Evolutionary conservation across 176 grass and related monocot genomes (phyloP).

Genomic region (Hyparrhenia diplandra): DNA sequence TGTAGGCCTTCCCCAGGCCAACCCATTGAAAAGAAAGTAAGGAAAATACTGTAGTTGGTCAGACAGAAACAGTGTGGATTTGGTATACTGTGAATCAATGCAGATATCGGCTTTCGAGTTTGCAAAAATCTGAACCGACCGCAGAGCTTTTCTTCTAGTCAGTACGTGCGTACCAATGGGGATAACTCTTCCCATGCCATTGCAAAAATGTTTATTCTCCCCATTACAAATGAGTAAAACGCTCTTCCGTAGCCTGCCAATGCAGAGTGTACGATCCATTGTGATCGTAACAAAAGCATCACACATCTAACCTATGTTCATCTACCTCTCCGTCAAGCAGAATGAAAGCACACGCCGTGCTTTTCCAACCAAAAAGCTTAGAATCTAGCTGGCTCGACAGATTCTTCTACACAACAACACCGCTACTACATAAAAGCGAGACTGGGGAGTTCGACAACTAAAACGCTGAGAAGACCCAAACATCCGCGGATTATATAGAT

Average conservation of each 20-base stretch:
- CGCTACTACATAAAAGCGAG: background rate
- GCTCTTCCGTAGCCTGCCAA: background rate
- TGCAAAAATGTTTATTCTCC: background rate
- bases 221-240: background rate
- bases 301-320: background rate
- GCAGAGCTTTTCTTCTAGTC: background rate
- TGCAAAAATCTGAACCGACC: background rate
- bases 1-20: background rate
- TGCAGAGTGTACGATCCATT: background rate
- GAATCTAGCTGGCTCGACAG: background rate
- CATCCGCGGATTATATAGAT: background rate
- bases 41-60: background rate
- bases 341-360: background rate
- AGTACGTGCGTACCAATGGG: background rate
- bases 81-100: background rate
- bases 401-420: background rate
- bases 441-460: background rate
- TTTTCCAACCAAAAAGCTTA: background rate
- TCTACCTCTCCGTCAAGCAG: no score
- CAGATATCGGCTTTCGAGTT: background rate
- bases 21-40: background rate
- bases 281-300: background rate
- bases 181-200: background rate
- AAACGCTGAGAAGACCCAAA: background rate
- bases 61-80: background rate